These are phyloP conservation scores for Penicillium herquei DNA, from an alignment of 495 filamentous ascomycete genomes.

Conservation along the genomic window DNA sequence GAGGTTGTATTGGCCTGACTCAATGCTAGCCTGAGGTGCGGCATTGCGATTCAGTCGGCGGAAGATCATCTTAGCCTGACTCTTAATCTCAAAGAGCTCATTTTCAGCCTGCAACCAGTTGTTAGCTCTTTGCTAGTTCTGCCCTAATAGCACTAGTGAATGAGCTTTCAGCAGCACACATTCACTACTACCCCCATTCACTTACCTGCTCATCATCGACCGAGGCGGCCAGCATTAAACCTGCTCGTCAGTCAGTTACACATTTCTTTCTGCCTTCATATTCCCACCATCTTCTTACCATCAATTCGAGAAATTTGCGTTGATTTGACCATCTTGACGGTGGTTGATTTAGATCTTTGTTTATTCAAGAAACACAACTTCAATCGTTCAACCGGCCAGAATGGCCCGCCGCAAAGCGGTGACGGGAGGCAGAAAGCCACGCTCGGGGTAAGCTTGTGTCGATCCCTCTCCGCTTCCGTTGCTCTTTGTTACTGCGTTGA, in stretches of 20 bases:
- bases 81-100: conserved; percentile 83
- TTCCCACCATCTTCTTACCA: conserved; percentile 52
- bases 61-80: conserved; percentile 85
- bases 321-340: conserved; percentile 78
- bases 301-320: conserved; percentile 93
- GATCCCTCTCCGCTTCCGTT: conserved; percentile 6
- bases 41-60: conserved; percentile 81
- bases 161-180: too few relatives aligned
- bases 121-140: not conserved
- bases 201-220: conserved; percentile 83
- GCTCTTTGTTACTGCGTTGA: not conserved
- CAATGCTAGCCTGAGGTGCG: conserved; percentile 89
- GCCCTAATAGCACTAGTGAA: not conserved
- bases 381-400: conserved; percentile 18
- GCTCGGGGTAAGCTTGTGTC: conserved; percentile 16
- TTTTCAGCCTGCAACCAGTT: conserved; percentile 55
- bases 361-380: conserved; percentile 3
- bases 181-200: not conserved
- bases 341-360: conserved; percentile 12
- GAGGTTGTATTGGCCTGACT: conserved; percentile 78
- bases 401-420: conserved; percentile 42
- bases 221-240: conserved; percentile 90
- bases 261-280: not conserved
- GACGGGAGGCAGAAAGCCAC: conserved; percentile 28
- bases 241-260: conserved; percentile 47